Evolutionary conservation across 2,329 filamentous ascomycete species (phyloP).

Genomic region (Onygena corvina): DNA sequence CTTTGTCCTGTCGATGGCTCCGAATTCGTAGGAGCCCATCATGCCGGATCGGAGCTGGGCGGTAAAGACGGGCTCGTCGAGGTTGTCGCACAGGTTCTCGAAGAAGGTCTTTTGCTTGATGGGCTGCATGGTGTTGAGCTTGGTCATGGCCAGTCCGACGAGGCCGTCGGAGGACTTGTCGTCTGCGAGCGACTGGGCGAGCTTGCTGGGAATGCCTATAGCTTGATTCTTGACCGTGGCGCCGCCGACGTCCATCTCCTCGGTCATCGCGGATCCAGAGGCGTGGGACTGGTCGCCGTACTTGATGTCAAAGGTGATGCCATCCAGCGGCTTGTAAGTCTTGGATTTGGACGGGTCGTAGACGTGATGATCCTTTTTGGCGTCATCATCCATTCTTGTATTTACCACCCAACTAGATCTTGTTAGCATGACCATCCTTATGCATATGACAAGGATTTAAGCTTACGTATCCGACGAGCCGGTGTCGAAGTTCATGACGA

Average conservation of each 20-base stretch:
- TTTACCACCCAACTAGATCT: conserved; percentile 57
- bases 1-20: conserved; percentile 52
- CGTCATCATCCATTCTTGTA: conserved; percentile 40
- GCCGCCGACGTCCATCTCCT: conserved; percentile 51
- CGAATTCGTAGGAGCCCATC: conserved; percentile 61
- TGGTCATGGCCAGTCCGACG: conserved; percentile 49
- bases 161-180: conserved; percentile 48
- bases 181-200: conserved; percentile 43
- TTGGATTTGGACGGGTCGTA: conserved; percentile 44
- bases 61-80: conserved; percentile 58
- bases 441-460: background rate
- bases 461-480: conserved; percentile 58
- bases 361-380: conserved; percentile 42
- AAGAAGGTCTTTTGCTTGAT: conserved; percentile 59
- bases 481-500: conserved; percentile 64
- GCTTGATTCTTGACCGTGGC: conserved; percentile 51
- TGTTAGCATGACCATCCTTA: background rate
- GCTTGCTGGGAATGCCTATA: conserved; percentile 52
- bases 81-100: conserved; percentile 51
- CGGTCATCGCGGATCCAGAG: conserved; percentile 52
- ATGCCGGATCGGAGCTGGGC: conserved; percentile 51
- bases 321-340: conserved; percentile 39
- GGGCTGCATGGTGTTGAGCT: conserved; percentile 51
- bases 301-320: conserved; percentile 47
- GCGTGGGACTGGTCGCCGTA: conserved; percentile 57